Base-by-base conservation (phyloP, 805 yeast genomes). In the Candida incommunis region DNA sequence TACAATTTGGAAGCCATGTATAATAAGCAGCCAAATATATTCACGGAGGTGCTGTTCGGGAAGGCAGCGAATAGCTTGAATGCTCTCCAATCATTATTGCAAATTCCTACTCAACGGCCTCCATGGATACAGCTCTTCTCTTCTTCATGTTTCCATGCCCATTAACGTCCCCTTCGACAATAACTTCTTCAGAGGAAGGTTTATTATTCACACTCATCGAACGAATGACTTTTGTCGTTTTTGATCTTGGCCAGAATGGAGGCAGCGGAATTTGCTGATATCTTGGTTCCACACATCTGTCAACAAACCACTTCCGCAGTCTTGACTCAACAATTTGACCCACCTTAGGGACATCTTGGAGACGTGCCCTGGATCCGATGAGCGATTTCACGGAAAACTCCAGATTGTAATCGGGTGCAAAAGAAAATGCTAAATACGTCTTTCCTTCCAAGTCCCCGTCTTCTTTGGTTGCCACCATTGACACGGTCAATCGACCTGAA, bases 291-390 rank as follows among this genome's bases (percentile, higher is more conserved):
- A 92, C 92, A 58, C 95, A 86, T 50, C 96, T 70, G 54, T 90
- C 96, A 16, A 80, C 78, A 57, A 92, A 88, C 94, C 96, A 87
- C 45, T 78, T 78, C 50, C 92, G 72, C 34, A 92, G 71, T 48
- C 80, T 80, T 47, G 76, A 76, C 58, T 92, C 97, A 35, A 92
- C 78, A 37, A 92, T 66, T 47, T 84, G 79, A 7, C 94, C 77
- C 31, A 92, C 77, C 56, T 92, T 87, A 4, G 99, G 98, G 15
- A 92, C 83, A 55, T 92, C 86, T 61, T 88, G 95, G 23, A 92
- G 68, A 58, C 90, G 82, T 0, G 97, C 85, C 42, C 95, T 71
- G 1, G 96, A 83, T 1, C 99, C 99, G 43, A 92, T 85, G 34
- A 90, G 66, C 1, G 96, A 85, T 54, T 79, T 79, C n/a, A 86